Conservation (phyloP, 306 rosid genomes). For the Sechiopsis laciniata region DNA sequence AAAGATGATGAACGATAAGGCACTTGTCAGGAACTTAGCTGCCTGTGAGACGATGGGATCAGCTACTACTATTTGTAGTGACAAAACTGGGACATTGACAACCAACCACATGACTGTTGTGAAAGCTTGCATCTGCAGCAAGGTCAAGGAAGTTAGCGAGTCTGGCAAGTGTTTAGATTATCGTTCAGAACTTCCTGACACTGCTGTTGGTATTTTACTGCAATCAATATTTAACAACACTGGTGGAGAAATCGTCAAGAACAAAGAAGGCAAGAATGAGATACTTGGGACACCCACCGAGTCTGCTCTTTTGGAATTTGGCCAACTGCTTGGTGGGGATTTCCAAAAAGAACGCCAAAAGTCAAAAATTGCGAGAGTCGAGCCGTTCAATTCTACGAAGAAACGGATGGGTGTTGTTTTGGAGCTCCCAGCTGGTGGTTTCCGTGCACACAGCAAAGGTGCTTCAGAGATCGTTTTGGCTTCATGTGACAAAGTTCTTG, state of each 20-base stretch:
- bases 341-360: slow-evolving; percentile 52
- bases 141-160: slow-evolving; percentile 51
- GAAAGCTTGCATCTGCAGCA: slow-evolving; percentile 72
- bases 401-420: slow-evolving; percentile 77
- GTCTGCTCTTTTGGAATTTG: slow-evolving; percentile 79
- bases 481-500: slow-evolving; percentile 60
- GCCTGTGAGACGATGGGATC: slow-evolving; percentile 99
- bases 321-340: slow-evolving; percentile 70
- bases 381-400: too few relatives aligned
- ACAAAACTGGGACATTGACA: slow-evolving; percentile 94
- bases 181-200: slow-evolving; percentile 54
- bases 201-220: slow-evolving; percentile 53
- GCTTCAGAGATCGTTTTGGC: slow-evolving; percentile 88
- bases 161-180: slow-evolving; percentile 41
- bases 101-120: slow-evolving; percentile 96
- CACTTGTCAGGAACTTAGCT: slow-evolving; percentile 91
- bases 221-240: slow-evolving; percentile 91
- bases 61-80: slow-evolving; percentile 88
- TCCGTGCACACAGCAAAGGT: slow-evolving; percentile 82
- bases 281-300: slow-evolving; percentile 92
- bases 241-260: slow-evolving; percentile 85
- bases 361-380: slow-evolving; percentile 49
- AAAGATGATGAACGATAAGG: slow-evolving; percentile 98
- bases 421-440: slow-evolving; percentile 60
- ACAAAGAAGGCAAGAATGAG: slow-evolving; percentile 57